Evolutionary conservation across 2,329 filamentous ascomycete genomes (phyloP).

Genomic region (Claviceps paspali): DNA sequence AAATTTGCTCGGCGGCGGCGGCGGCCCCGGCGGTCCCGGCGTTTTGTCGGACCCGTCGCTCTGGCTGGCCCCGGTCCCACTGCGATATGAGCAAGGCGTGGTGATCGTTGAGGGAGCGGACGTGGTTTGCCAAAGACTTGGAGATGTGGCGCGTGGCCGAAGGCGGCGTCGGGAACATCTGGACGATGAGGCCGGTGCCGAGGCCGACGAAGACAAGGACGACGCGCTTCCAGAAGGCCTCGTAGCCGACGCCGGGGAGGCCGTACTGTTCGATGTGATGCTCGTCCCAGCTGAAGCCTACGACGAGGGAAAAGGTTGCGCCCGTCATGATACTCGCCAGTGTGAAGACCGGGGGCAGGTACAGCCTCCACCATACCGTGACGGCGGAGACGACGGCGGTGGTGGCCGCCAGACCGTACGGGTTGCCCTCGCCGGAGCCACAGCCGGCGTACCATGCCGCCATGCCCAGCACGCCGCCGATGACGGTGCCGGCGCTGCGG

Average conservation of each 20-base stretch:
- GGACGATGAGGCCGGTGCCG: conserved; percentile 25
- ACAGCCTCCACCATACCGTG: conserved; percentile 21
- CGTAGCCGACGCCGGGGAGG: conserved; percentile 29
- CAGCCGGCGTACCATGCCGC: conserved; percentile 36
- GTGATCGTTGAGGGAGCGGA: conserved; percentile 29
- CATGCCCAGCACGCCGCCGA: conserved; percentile 31
- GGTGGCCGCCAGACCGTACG: conserved; percentile 32
- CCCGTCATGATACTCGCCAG: conserved; percentile 18
- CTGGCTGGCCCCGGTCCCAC: too few species aligned
- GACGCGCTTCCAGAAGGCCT: conserved; percentile 31
- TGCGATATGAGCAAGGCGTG: conserved; percentile 32
- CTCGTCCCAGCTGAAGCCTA: conserved; percentile 32
- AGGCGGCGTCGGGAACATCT: conserved; percentile 30
- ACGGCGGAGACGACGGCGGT: conserved; percentile 22
- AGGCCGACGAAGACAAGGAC: conserved; percentile 30
- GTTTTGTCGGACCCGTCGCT: too few species aligned
- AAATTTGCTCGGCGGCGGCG: conserved; percentile 12
- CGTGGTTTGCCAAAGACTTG: conserved; percentile 26
- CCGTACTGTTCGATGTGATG: conserved; percentile 27
- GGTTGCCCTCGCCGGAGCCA: conserved; percentile 29
- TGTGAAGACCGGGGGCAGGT: conserved; percentile 14
- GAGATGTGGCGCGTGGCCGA: conserved; percentile 29
- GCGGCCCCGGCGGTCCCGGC: conserved; percentile 20
- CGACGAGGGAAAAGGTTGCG: conserved; percentile 25
- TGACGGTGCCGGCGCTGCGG: conserved; percentile 26